phyloP scores from a whole-genome alignment of 2,329 filamentous ascomycete species.

The Onygenales sp. region DNA sequence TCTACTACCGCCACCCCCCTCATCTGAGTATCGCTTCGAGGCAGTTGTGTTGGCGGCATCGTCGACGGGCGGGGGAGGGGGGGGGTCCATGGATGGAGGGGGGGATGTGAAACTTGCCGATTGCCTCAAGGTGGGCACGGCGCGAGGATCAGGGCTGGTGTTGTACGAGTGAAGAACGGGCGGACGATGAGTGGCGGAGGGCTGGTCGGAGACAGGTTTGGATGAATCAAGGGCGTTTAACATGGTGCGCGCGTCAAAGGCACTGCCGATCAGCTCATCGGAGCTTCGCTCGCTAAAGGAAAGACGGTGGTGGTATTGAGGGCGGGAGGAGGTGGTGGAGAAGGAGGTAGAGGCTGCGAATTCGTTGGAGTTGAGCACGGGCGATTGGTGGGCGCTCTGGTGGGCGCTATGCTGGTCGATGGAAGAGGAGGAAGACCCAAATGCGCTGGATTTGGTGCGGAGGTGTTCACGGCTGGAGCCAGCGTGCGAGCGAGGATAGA shows the following conservation, averaged over 20 bases:
- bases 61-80: slow-evolving; percentile 33
- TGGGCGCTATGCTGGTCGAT: slow-evolving; percentile 34
- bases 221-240: slow-evolving; percentile 32
- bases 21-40: slow-evolving; percentile 71
- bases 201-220: neutral
- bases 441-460: slow-evolving; percentile 37
- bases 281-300: slow-evolving; percentile 30
- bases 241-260: slow-evolving; percentile 36
- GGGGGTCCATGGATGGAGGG: slow-evolving; percentile 43
- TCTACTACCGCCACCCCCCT: slow-evolving; percentile 48
- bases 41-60: slow-evolving; percentile 36
- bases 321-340: slow-evolving; percentile 23
- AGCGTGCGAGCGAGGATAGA: slow-evolving; percentile 34
- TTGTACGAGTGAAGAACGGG: slow-evolving; percentile 39
- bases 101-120: slow-evolving; percentile 56
- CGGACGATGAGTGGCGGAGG: slow-evolving; percentile 25
- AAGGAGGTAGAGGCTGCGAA: slow-evolving; percentile 19
- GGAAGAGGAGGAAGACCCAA: slow-evolving; percentile 39
- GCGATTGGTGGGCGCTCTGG: slow-evolving; percentile 31
- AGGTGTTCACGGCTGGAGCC: slow-evolving; percentile 31
- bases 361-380: slow-evolving; percentile 25
- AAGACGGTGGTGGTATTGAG: slow-evolving; percentile 22
- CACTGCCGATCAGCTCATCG: slow-evolving; percentile 36
- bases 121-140: slow-evolving; percentile 51
- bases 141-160: slow-evolving; percentile 45